A percentile compares a stretch with the other conserved stretches of the same genome.
Evolutionary conservation across 192 early-diverging fungal species (phyloP).

Genomic region (Entomortierella parvispora): DNA sequence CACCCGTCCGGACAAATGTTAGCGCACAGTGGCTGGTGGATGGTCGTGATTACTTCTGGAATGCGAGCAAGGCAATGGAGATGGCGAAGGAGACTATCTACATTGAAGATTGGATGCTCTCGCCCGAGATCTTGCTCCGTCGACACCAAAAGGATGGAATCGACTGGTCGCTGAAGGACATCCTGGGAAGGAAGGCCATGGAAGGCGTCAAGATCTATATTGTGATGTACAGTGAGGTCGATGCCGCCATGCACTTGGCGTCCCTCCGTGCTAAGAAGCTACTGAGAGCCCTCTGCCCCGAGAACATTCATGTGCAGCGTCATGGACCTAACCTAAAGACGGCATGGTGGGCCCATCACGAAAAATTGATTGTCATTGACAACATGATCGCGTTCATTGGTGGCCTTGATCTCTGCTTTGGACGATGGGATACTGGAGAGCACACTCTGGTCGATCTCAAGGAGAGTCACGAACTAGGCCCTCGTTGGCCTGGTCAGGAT

Average conservation of each 20-base stretch:
- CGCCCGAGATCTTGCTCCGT: constrained; percentile 75
- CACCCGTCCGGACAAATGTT: constrained; percentile 71
- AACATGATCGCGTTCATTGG: constrained; percentile 84
- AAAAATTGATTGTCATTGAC: constrained; percentile 83
- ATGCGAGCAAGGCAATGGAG: constrained; percentile 73
- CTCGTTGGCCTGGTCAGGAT: constrained; percentile 73
- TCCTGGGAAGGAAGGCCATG: constrained; percentile 81
- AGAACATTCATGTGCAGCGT: constrained; percentile 82
- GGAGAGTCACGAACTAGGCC: constrained; percentile 50
- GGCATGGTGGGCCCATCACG: constrained; percentile 86
- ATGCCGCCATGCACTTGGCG: constrained; percentile 73
- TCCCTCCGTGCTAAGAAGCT: constrained; percentile 78
- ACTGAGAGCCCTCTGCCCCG: constrained; percentile 68
- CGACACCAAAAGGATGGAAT: constrained; percentile 71
- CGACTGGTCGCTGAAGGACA: constrained; percentile 75
- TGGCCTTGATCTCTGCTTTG: constrained; percentile 87
- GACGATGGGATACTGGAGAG: constrained; percentile 80
- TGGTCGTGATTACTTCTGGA: constrained; percentile 79
- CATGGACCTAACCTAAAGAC: constrained; percentile 76
- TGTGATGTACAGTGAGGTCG: constrained; percentile 86
- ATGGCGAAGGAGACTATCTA: constrained; percentile 77
- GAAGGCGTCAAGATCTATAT: constrained; percentile 87
- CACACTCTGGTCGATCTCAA: constrained; percentile 75
- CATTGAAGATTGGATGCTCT: constrained; percentile 83
- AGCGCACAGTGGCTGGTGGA: constrained; percentile 78